Percentiles rank a stretch among this genome's conserved stretches.
Evolutionary conservation across 78 protist genomes (phyloP).

Genomic region (Isochrysis galbana): DNA sequence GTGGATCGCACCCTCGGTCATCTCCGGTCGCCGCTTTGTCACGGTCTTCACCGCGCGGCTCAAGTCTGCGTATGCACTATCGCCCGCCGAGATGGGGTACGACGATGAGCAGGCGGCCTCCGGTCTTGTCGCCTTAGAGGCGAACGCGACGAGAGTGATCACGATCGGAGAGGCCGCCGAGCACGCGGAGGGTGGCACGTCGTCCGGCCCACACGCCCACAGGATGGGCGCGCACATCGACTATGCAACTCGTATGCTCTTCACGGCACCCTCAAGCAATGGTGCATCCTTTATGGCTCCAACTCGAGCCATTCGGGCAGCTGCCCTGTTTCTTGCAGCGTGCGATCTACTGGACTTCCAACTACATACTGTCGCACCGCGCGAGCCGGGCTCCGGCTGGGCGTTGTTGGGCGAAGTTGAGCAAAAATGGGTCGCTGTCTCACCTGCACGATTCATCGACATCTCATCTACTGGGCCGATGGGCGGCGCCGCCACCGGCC

Average conservation of each 20-base stretch:
- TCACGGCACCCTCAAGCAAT: no score
- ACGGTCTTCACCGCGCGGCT: not conserved
- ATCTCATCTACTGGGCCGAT: not conserved
- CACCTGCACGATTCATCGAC: not conserved
- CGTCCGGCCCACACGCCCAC: no score
- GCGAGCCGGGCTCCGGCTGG: not conserved
- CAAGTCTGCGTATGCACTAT: not conserved
- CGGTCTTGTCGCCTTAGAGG: not conserved
- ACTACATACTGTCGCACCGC: not conserved
- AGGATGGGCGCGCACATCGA: no score
- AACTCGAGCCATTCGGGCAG: not conserved
- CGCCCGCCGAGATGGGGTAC: not conserved
- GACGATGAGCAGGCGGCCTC: not conserved
- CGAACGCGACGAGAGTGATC: not conserved
- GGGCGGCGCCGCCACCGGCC: not conserved
- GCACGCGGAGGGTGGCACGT: no score
- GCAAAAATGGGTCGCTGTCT: not conserved
- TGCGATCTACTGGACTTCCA: not conserved
- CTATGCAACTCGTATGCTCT: no score
- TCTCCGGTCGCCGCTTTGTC: not conserved
- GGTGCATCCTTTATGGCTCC: no score
- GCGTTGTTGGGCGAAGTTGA: not conserved
- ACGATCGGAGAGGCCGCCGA: no score
- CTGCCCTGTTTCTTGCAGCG: not conserved
- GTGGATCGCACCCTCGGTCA: not conserved